Base-by-base conservation (phyloP, 202 grass and related monocot genomes). In the Carex sylvatica region DNA sequence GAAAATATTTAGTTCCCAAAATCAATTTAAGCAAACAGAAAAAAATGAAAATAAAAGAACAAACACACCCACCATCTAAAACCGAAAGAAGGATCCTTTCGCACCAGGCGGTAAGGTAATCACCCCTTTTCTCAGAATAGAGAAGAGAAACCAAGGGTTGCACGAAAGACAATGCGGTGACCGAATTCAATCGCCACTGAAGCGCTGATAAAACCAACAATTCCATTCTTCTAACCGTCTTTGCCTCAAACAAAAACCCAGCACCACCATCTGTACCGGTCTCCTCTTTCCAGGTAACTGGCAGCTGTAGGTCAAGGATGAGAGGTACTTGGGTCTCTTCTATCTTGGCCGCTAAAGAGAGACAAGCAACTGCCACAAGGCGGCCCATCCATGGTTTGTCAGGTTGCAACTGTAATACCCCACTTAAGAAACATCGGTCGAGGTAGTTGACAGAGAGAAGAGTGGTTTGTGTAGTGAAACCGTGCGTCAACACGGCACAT, bases 161-260 rank as follows among this genome's bases (percentile, higher is more conserved):
- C 61, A 99, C 82, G 85, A 86, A 99, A 49, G 93, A 93, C 80
- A 99, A 85, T 0, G 96, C 91, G 13, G 92, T 95, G 62, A 98
- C 89, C 0, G 91, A 89, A 73, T 95, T 92, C 92, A 98, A 90
- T 36, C 96, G 83, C 92, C 96, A 98, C 0, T 33, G 61, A 16
- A 98, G 92, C 52, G 88, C 85, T 1, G 93, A 92, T 42, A 98
- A 87, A 65, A 95, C 92, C 44, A 98, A 67, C 18, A 89, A 84
- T 89, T 98, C 96, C 96, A 98, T 98, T 84, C 96, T 82, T 33
- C 86, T 82, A 63, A 98, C 83, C 5, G 92, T 98, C 83, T 87
- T 89, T n/a, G 92, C 61, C 2, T 98, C 96, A 77, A 93, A 98
- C 35, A 93, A 82, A 84, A 61, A 88, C 33, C 42, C 52, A 12